phyloP scores from a whole-genome alignment of 768 basidiomycete genomes.

The Termitomyces sp. region DNA sequence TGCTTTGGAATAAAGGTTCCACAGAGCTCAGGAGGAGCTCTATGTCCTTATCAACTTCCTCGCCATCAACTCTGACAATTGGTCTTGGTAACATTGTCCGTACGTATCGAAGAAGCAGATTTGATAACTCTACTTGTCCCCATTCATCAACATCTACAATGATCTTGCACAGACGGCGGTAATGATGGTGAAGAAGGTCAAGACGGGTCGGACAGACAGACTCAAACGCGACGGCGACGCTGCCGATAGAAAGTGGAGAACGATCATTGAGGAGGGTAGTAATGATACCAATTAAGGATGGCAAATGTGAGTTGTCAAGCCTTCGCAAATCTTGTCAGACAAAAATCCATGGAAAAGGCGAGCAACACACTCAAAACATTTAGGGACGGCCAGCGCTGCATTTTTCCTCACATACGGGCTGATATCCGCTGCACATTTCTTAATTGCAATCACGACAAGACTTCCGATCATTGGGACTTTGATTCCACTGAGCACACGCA shows the following conservation, averaged over 20 bases:
- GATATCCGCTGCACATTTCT: slow-evolving; percentile 86
- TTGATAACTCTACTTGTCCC: slow-evolving; percentile 82
- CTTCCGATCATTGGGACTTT: slow-evolving; percentile 84
- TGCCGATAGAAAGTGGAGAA: slow-evolving; percentile 84
- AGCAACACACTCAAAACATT: slow-evolving; percentile 58
- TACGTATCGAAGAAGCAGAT: slow-evolving; percentile 77
- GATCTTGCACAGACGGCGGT: slow-evolving; percentile 75
- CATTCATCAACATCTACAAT: slow-evolving; percentile 93
- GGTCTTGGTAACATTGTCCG: slow-evolving; percentile 78
- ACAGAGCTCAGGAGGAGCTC: slow-evolving; percentile 65
- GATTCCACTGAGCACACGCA: slow-evolving; percentile 90
- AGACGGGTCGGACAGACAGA: slow-evolving; percentile 82
- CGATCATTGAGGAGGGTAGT: slow-evolving; percentile 61
- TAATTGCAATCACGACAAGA: slow-evolving; percentile 82
- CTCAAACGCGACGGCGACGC: slow-evolving; percentile 80
- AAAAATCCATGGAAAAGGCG: background rate
- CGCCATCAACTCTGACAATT: slow-evolving; percentile 25
- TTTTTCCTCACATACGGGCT: slow-evolving; percentile 95
- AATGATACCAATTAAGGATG: slow-evolving; percentile 65
- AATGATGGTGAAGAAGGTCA: slow-evolving; percentile 86
- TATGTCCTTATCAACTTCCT: slow-evolving; percentile 75
- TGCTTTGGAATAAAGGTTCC: slow-evolving; percentile 77
- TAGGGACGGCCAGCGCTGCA: slow-evolving; percentile 85
- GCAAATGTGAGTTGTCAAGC: slow-evolving; percentile 67
- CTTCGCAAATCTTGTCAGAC: slow-evolving; percentile 30